phyloP scores from a whole-genome alignment of 2,329 filamentous ascomycete species.

The Sordariomycetes sp. region DNA sequence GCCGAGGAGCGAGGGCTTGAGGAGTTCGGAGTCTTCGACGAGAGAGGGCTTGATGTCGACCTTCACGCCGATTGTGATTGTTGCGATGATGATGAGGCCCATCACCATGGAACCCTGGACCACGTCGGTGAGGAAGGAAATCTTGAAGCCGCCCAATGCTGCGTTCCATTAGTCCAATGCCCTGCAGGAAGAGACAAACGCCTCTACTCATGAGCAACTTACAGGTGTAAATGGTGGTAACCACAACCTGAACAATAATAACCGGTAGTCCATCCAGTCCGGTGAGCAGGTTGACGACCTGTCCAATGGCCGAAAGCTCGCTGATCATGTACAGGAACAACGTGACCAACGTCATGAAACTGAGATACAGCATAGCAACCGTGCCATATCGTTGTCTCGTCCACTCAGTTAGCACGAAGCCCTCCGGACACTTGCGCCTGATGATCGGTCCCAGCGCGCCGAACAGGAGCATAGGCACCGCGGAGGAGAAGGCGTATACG shows the following conservation, averaged over 20 bases:
- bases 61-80: conserved; percentile 69
- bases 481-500: conserved; percentile 64
- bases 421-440: conserved; percentile 69
- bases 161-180: not conserved
- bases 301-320: conserved; percentile 72
- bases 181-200: not conserved
- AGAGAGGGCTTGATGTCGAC: conserved; percentile 62
- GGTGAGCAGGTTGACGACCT: conserved; percentile 67
- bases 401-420: conserved; percentile 81
- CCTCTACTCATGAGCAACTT: conserved; percentile 11
- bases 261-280: conserved; percentile 66
- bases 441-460: conserved; percentile 69
- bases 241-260: conserved; percentile 66
- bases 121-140: conserved; percentile 78
- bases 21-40: conserved; percentile 59
- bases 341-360: conserved; percentile 69
- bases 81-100: conserved; percentile 63
- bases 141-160: conserved; percentile 74
- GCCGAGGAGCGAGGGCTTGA: conserved; percentile 61
- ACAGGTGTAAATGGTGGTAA: conserved; percentile 82
- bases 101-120: conserved; percentile 74
- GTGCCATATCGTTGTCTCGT: conserved; percentile 68
- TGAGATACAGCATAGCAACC: conserved; percentile 62
- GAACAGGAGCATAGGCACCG: conserved; percentile 66
- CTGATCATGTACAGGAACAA: conserved; percentile 83